Evolutionary conservation across 441 rosid species (phyloP), one percentile per base, ranked within the genome.

Genomic region (Corymbia citriodora): DNA sequence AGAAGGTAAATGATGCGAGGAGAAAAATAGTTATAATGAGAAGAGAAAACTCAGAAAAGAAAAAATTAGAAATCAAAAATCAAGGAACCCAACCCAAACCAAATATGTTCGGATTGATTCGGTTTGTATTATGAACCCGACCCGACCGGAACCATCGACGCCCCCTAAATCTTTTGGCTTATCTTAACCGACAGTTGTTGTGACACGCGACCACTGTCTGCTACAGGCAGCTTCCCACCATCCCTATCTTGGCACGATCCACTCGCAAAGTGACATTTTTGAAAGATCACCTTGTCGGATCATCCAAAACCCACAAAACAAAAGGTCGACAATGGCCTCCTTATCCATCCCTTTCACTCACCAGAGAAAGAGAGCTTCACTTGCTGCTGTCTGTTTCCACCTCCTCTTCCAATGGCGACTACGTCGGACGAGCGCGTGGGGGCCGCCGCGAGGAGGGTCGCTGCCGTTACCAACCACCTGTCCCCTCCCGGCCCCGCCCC

Each of bases 381-480:
- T 40, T 74, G 83, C 83, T 74, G 21, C 83, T 40, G 29, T 14
- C 17, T 21, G 29, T 52, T 40, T 40, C 85, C 52, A 13, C 50
- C 81, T 31, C 81, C 82, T 70, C 81, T 83, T 87, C 86, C 36
- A 92, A 93, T 94, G 94, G 90, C 94, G 55, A 85, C 33, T 87
- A 87, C 93, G 92, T 91, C 90, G 27, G 93, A 91, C 85, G 92
- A 92, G 91, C 93, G 93, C 23, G 88, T 94, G 54, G 87, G 74
- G 87, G 49, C 91, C 55, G 92, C 91, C 61, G 95, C 88, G 61
- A 95, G 97, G 79, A 94, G 98, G 50, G 89, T 95, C 61, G 92
- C 95, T 59, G 82, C 94, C 54, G 90, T 96, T 85, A 91, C 94
- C 50, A 94, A 91, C 91, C 99, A 97, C 93, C 89, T 96, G 27